Base-by-base conservation (phyloP, 2,329 filamentous ascomycete species). In the Calonectria pauciramosa region DNA sequence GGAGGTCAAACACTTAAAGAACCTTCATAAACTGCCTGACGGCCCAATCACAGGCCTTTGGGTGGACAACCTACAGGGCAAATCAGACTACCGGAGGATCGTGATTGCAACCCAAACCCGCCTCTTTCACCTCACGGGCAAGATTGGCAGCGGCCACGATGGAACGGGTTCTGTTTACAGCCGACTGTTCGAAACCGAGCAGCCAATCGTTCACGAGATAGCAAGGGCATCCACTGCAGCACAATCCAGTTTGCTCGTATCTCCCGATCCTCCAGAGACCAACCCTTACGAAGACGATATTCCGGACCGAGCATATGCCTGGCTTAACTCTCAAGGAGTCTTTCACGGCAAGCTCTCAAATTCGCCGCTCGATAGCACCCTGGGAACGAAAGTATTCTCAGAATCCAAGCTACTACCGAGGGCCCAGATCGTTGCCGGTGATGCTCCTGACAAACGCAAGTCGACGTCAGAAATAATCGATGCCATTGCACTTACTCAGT, bases 1-100 rank as follows among this genome's bases (percentile, higher is more conserved):
- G 82, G 96, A 99, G 85, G 97, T 99, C 84, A 96, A 95, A 85
- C 98, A 98, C 83, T 86, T 98, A 74, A 96, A 96, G 84, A 91
- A 90, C 44, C 90, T 99, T 26, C 96, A 96, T 84, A 96, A 94
- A 82, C 90, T 96, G 10, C 91, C 93, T 1, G 96, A 98, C 83
- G 95, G 94, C 0, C 92, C 96, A 0, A 91, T 99, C 44, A 95
- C 94, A 0, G 97, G 97, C 1, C 83, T 99, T 20, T 98, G 95
- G 92, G 93, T 94, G 13, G 96, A 99, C 81, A 88, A 90, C 47
- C 86, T 98, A 49, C 86, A 89, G 41, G 92, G 91, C n/a, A 87
- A 91, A 78, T 85, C 91, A 10, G 96, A 98, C 80, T 85, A 93
- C 77, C 90, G 96, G 75, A 90, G 96, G 76, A 91, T 99, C 6